Percentiles rank a stretch among this genome's conserved stretches.
These are phyloP conservation scores for Carpinus fangiana DNA, from an alignment of 306 rosid genomes.

Conservation along the genomic window DNA sequence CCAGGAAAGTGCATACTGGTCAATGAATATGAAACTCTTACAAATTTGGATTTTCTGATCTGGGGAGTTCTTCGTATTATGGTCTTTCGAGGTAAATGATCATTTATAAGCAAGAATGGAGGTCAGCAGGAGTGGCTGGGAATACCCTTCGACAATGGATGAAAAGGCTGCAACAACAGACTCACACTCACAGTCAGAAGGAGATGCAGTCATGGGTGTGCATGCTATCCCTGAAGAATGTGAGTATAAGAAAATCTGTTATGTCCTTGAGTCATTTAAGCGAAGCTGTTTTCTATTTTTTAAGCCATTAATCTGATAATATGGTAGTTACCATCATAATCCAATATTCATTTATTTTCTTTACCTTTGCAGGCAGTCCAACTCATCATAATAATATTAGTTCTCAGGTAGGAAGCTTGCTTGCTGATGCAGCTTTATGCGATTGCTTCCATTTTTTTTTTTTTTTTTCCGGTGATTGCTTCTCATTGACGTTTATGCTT, in stretches of 20 bases:
- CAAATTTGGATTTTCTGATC: slow-evolving; percentile 68
- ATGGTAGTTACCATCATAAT: not conserved
- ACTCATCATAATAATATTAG: slow-evolving; percentile 54
- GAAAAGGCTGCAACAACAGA: slow-evolving; percentile 54
- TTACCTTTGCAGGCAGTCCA: slow-evolving; percentile 46
- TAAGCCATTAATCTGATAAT: not conserved
- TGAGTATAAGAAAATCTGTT: slow-evolving; percentile 42
- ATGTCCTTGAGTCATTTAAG: slow-evolving; percentile 4
- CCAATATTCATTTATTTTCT: not conserved
- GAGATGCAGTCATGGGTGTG: slow-evolving; percentile 50
- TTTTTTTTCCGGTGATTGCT: not conserved
- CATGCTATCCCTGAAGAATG: slow-evolving; percentile 81
- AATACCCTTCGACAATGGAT: slow-evolving; percentile 50
- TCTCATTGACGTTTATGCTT: slow-evolving; percentile 26
- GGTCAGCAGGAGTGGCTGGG: slow-evolving; percentile 67
- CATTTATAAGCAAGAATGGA: slow-evolving; percentile 69
- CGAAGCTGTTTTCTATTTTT: not conserved
- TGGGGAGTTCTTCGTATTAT: slow-evolving; percentile 63
- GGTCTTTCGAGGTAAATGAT: slow-evolving; percentile 62
- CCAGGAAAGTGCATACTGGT: slow-evolving; percentile 84
- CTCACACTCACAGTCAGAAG: slow-evolving; percentile 57
- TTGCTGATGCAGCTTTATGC: slow-evolving; percentile 19
- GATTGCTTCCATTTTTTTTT: slow-evolving; percentile 17
- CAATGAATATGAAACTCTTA: slow-evolving; percentile 80
- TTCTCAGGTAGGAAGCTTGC: slow-evolving; percentile 63